Base-by-base conservation (phyloP, 2,329 filamentous ascomycete genomes). In the Stylonectria norvegica region DNA sequence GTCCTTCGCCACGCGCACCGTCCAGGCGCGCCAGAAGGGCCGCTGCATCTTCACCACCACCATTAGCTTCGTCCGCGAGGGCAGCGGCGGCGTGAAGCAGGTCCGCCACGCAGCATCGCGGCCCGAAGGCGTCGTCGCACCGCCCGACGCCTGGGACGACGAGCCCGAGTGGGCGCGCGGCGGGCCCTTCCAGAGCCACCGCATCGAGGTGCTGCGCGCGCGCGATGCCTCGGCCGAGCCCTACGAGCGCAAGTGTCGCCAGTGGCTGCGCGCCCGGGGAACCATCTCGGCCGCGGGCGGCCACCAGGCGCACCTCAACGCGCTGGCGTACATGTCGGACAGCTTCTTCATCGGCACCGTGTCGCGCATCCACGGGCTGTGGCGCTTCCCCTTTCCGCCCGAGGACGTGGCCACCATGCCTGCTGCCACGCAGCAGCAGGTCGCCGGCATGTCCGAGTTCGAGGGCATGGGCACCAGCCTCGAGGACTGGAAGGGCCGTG, bases 21-120 rank as follows among this genome's bases (percentile, higher is more conserved):
- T 98, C n/a, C 91, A 97, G 67, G 93, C 93, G 20, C 76, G 89
- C 19, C 93, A 98, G 69, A 76, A 82, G 28, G 93, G 90, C 8
- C 80, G 81, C 45, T 86, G 86, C 59, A 97, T 98, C 67, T 97
- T 97, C 69, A 97, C 91, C 14, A 93, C 89, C 2, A 98, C 91
- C 5, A 81, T 95, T 67, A 93, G 86, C 48, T 97, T 98, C 62
- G 84, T 85, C 59, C 75, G 79, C 14, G 81, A 84, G 56, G 76
- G 72, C 45, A 77, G 73, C 48, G 78, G 74, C 36, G 75, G 71
- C 11, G 49, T 50, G 35, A 57, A 59, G 62, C 68, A 63, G 60
- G 74, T 93, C 4, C 65, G 79, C 40, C 89, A 96, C 68, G 78
- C 81, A 3, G 73, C 72, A 20, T 67, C 73, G 12, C 71, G 85